Base-by-base conservation (phyloP, 345 rosid species). In the Garcia nutans region DNA sequence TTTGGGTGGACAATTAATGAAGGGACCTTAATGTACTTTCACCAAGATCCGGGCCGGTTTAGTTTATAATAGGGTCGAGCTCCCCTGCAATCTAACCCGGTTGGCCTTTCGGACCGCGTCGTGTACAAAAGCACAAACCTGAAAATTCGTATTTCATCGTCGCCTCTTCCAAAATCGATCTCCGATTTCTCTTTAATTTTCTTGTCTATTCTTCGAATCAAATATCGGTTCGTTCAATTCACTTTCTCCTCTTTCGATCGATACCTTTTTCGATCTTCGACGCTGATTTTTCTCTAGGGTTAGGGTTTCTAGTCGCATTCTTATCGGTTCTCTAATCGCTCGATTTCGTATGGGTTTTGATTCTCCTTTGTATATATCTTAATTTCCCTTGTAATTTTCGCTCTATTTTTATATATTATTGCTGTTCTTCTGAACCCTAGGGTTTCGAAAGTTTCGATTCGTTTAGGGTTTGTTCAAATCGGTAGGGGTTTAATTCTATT, bases 261-360 rank as follows among this genome's bases (percentile, higher is more conserved):
- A 69, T 79, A 70, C 71, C 79, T 72, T 65, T 65, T 80, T 81
- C 58, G 44, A 15, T 20, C 22, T 16, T 54, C 10, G 75, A 68
- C 62, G 74, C 68, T 74, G 22, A 72, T 75, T 45, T 64, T 61
- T 2, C 41, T 22, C 62, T 87, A 85, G 87, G 89, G 86, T 84
- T 87, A 85, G 92, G 92, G 87, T 85, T 85, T 12, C 79, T 42
- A 73, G 76, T 81, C 82, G 76, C 60, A 37, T 20, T 16, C 58
- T 60, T 45, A 54, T 68, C 56, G 49, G 65, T 5, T 24, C 50
- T 76, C 65, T 70, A 63, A 75, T 64, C 82, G 66, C 26, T 74
- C 15, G 79, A 89, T 82, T 76, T 42, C 6, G 57, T 61, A 20
- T 66, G 47, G 17, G 44, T 5, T 44, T 65, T 17, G 5, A 23